Percentiles rank a stretch among this genome's conserved stretches.
Conservation (phyloP, 805 yeast genomes). For the Suhomyces tanzawaensis region DNA sequence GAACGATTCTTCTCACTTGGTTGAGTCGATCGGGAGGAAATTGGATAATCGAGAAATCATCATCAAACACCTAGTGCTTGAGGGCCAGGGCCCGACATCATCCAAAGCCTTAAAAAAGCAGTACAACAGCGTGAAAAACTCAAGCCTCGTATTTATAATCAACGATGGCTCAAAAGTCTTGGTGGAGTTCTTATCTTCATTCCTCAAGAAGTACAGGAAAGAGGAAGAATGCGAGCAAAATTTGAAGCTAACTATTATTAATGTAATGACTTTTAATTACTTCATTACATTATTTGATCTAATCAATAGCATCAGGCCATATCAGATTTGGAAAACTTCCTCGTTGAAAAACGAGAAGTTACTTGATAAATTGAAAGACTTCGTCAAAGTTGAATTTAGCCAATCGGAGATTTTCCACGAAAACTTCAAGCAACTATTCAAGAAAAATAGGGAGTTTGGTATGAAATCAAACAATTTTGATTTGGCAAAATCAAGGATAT, state of each 20-base stretch:
- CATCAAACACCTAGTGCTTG: constrained; percentile 16
- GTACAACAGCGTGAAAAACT: constrained; percentile 17
- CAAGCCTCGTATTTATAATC: constrained; percentile 32
- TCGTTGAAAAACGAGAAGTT: constrained; percentile 27
- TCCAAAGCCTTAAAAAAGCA: constrained; percentile 8
- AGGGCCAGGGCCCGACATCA: neutral
- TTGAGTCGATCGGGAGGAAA: neutral
- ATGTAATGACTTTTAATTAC: constrained; percentile 39
- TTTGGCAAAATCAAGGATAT: neutral
- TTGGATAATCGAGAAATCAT: constrained; percentile 9
- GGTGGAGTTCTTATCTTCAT: constrained; percentile 21
- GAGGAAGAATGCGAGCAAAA: constrained; percentile 5
- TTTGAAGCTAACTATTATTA: constrained; percentile 35
- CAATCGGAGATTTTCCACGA: constrained; percentile 2
- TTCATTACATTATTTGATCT: constrained; percentile 39
- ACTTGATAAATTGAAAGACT: constrained; percentile 23
- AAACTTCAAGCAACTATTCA: neutral
- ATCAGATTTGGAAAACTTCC: constrained; percentile 40
- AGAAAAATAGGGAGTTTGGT: neutral
- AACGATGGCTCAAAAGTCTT: constrained; percentile 38
- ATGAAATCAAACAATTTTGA: neutral
- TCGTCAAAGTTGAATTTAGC: constrained; percentile 24
- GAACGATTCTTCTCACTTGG: constrained; percentile 8
- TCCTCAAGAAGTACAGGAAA: constrained; percentile 3
- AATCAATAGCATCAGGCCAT: constrained; percentile 30